Evolutionary conservation across 768 basidiomycete species (phyloP).

Genomic region (Exsudoporus frostii): DNA sequence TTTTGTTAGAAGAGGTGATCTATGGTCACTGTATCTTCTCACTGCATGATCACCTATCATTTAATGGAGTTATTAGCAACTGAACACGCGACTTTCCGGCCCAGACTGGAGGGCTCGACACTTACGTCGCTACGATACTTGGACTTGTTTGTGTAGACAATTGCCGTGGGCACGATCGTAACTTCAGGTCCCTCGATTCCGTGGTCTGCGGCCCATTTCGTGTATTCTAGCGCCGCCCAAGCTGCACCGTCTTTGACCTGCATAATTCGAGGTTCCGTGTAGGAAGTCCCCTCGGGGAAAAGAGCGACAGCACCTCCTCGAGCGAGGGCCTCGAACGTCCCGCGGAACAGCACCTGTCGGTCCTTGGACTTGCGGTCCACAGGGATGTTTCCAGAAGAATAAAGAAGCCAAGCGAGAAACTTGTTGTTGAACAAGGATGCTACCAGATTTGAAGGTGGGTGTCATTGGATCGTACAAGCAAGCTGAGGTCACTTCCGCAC

Average conservation of each 20-base stretch:
- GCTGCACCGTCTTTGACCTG: conserved; percentile 92
- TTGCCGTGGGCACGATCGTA: conserved; percentile 75
- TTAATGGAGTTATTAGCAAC: conserved; percentile 15
- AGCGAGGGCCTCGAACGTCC: conserved; percentile 83
- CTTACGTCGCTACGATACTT: conserved; percentile 90
- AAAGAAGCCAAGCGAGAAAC: conserved; percentile 65
- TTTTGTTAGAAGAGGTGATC: conserved; percentile 11
- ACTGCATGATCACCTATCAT: conserved; percentile 70
- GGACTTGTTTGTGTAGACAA: conserved; percentile 94
- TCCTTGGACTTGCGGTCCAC: conserved; percentile 95
- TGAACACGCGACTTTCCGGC: neutral
- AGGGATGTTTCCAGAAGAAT: conserved; percentile 94
- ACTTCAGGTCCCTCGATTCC: conserved; percentile 45
- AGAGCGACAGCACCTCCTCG: conserved; percentile 83
- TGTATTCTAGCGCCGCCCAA: conserved; percentile 93
- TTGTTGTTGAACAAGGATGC: conserved; percentile 83
- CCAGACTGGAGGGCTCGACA: conserved; percentile 25
- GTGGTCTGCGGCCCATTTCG: conserved; percentile 67
- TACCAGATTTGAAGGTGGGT: conserved; percentile 28
- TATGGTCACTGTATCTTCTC: conserved; percentile 25
- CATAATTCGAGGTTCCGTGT: conserved; percentile 91
- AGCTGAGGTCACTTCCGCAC: conserved; percentile 35
- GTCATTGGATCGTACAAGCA: conserved; percentile 8
- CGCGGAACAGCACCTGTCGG: conserved; percentile 80
- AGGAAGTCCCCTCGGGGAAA: conserved; percentile 92